Base-by-base conservation (phyloP, 2,329 filamentous ascomycete genomes). In the Phaeoacremonium minimum region DNA sequence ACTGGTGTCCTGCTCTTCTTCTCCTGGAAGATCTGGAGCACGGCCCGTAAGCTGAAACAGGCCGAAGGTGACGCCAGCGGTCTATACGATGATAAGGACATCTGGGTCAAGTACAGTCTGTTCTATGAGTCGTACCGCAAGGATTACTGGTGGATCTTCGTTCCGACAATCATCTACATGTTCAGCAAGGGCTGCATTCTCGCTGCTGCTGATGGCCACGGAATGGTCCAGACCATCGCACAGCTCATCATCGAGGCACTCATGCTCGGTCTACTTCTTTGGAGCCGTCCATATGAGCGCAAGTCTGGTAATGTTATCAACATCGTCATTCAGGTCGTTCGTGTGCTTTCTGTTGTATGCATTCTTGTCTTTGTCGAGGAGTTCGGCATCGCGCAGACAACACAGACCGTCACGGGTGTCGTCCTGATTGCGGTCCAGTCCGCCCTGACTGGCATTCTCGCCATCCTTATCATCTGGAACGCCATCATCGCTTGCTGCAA, bases 61-160 rank as follows among this genome's bases (percentile, higher is more conserved):
- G 53, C 70, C 18, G 83, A 95, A 47, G 91, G 91, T 39, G 85
- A 90, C 54, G 63, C 75, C 1, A 71, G 73, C 13, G 77, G 69
- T 11, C 73, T 98, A 7, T 97, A 89, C 61, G 86, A 96, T 42
- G 76, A 97, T 64, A 94, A 93, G 69, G 77, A 85, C 40, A 82
- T 84, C 28, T 96, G 93, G 90, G 75, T 87, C 58, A 95, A 93
- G 68, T 98, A 98, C 73, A 93, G 87, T 52, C 73, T 96, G 44
- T 97, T 98, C 67, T 98, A 98, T 69, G 93, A 97, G 53, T 84
- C 83, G 50, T 97, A 95, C 73, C 89, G 88, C 67, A 88, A 86
- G 62, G 80, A 83, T 50, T 95, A 91, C 69, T 98, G 93, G 93
- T 97, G 91, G 91, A 65, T 96, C 16, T 97, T 98, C 56, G 75